Conservation (phyloP, 1,284 basidiomycete genomes). For the Trametes versicolor region DNA sequence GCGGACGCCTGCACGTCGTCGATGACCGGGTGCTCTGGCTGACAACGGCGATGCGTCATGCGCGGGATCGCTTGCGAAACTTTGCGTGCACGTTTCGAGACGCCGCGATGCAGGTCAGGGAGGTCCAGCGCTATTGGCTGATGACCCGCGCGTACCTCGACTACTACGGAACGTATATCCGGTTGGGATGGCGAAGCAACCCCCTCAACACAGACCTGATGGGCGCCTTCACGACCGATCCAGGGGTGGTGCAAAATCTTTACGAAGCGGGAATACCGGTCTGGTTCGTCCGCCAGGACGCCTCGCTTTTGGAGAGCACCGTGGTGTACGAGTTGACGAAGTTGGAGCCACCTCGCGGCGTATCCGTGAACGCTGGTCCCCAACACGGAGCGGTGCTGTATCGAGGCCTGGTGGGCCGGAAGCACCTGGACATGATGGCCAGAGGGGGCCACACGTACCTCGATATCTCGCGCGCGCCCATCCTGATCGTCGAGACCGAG, state of each 20-base stretch:
- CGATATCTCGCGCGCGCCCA: slow-evolving; percentile 5
- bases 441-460: slow-evolving; percentile 15
- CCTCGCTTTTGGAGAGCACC: background rate
- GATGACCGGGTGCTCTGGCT: background rate
- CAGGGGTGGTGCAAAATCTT: slow-evolving; percentile 5
- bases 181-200: background rate
- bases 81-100: slow-evolving; percentile 20
- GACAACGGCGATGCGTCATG: slow-evolving; percentile 2
- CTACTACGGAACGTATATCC: background rate
- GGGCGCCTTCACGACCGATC: slow-evolving; percentile 21
- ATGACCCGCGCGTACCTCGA: slow-evolving; percentile 17
- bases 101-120: slow-evolving; percentile 13
- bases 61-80: slow-evolving; percentile 7
- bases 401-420: background rate
- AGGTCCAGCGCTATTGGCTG: slow-evolving; percentile 19
- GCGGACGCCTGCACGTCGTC: no score
- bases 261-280: slow-evolving; percentile 19
- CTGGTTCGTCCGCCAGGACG: slow-evolving; percentile 17
- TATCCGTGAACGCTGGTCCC: no score
- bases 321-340: background rate
- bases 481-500: background rate
- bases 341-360: no score
- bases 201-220: slow-evolving; percentile 1
- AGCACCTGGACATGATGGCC: background rate
- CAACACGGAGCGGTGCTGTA: slow-evolving; percentile 1